These are phyloP conservation scores for Fusarium sp. DNA, from an alignment of 2,329 filamentous ascomycete genomes.

Conservation along the genomic window DNA sequence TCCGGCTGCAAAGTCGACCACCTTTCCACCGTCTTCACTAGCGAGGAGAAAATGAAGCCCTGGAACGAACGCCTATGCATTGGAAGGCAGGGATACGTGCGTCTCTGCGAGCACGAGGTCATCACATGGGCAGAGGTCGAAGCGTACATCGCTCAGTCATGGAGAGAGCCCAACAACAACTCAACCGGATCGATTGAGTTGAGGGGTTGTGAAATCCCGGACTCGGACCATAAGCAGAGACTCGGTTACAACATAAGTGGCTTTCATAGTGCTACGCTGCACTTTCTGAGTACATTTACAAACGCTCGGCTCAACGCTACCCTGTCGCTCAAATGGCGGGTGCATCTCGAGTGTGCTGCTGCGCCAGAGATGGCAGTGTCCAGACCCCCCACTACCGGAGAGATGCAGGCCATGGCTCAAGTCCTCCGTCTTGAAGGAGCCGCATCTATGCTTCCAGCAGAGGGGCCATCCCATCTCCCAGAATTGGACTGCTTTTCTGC, in stretches of 20 bases:
- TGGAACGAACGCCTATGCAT: background rate
- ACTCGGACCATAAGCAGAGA: background rate
- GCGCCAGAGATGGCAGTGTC: background rate
- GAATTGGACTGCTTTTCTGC: background rate
- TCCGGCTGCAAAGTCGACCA: background rate
- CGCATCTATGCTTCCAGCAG: background rate
- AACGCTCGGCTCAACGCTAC: background rate
- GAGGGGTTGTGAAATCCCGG: background rate
- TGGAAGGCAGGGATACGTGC: background rate
- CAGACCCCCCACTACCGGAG: background rate
- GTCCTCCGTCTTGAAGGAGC: background rate
- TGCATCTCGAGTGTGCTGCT: background rate
- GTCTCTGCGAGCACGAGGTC: background rate
- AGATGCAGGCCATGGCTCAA: background rate
- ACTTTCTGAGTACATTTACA: too few species aligned
- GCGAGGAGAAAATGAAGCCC: background rate
- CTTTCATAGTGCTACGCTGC: background rate
- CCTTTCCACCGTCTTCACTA: background rate
- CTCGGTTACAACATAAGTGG: background rate
- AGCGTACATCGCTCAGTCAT: background rate
- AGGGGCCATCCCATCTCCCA: background rate
- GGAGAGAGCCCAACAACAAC: background rate
- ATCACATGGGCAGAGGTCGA: background rate
- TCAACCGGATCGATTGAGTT: accelerated
- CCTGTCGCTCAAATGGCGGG: background rate